Base-by-base conservation (phyloP, 2,329 filamentous ascomycete genomes). In the Colletotrichum orbiculare region DNA sequence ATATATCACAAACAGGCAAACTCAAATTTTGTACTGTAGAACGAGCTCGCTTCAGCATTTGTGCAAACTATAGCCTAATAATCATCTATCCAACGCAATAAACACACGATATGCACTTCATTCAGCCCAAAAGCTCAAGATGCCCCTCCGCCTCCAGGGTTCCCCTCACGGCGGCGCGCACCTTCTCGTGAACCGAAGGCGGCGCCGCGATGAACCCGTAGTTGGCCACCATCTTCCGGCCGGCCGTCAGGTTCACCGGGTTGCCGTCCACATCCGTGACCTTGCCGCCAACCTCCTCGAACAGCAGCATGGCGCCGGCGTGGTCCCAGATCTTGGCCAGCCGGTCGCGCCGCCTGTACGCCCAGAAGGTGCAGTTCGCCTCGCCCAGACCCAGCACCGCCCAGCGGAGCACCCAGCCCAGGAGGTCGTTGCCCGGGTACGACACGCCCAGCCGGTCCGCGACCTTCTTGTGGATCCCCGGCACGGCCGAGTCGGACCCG, bases 251-350 rank as follows among this genome's bases (percentile, higher is more conserved):
- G 65, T 86, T 81, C n/a, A 88, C 83, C 1, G 76, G 74, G 62
- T 76, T 78, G 1, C 86, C 86, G 50, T 83, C 76, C 0, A 87
- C 78, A 66, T 88, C 86, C 0, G 85, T 87, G 54, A 88, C 78
- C 61, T 76, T 78, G 1, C 86, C 86, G 1, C 86, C 86, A 2
- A 82, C 77, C 71, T 88, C 86, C 65, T 86, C 81, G 47, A 85
- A 88, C 8, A 88, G 71, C 38, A 88, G 70, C 83, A 87, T 87
- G 0, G 85, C 86, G 2, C 86, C 86, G 0, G 85, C 85, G 60
- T 88, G 86, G 66, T 88, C 86, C 86, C 85, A 88, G 1, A 85
- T 77, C 74, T 88, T 88, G 9, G 80, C 86, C 10, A 77, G 76
- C 0, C 85, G 77, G 33, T 80, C 78, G 17, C 78, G 75, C 25